These are phyloP conservation scores for Stachybotrys chartarum DNA, from an alignment of 2,329 filamentous ascomycete genomes.

Conservation along the genomic window DNA sequence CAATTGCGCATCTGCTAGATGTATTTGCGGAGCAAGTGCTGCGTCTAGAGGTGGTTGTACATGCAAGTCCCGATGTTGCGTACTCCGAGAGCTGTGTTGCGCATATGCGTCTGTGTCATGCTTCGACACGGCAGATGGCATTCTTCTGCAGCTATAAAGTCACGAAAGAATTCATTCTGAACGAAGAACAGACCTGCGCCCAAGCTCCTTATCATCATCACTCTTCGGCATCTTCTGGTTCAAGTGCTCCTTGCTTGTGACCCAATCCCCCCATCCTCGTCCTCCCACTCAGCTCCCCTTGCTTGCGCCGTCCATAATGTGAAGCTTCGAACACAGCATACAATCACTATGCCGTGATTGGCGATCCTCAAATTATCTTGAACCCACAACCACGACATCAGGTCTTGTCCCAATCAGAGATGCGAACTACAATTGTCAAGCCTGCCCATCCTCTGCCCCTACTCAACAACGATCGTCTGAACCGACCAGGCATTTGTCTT, in stretches of 20 bases:
- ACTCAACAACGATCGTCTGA: too few species aligned
- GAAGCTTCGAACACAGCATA: neutral
- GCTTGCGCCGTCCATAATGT: neutral
- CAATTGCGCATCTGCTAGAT: neutral
- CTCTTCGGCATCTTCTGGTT: neutral
- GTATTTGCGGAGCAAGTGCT: neutral
- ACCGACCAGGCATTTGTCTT: too few species aligned
- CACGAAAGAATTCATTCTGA: neutral
- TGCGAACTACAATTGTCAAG: neutral
- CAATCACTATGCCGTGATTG: neutral
- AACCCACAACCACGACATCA: neutral
- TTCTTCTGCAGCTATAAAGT: neutral
- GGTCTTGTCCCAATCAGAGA: neutral
- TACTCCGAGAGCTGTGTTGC: neutral
- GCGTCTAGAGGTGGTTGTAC: neutral
- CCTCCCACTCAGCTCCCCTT: neutral
- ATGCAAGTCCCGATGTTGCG: neutral
- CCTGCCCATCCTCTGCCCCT: too few species aligned
- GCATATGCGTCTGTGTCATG: neutral
- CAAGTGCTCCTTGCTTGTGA: neutral
- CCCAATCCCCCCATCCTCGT: neutral
- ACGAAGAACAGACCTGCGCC: neutral
- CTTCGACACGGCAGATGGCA: neutral
- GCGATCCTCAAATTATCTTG: neutral
- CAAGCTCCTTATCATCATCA: neutral